Base-by-base conservation (phyloP, 2,329 filamentous ascomycete species). In the Penicillium sp. region DNA sequence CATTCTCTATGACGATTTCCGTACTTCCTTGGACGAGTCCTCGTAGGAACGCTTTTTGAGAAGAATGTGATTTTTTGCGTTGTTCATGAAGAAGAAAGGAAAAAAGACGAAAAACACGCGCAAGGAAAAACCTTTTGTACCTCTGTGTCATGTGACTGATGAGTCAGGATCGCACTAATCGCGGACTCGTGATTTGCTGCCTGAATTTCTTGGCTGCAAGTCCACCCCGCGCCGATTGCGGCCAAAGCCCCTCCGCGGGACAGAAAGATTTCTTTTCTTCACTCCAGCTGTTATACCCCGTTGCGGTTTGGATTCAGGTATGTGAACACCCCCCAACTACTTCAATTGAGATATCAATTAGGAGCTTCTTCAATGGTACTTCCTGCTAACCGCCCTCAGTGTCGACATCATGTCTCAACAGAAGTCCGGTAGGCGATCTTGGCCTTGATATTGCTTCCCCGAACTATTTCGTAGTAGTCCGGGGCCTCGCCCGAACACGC, bases 1-100 rank as follows among this genome's bases (percentile, higher is more conserved):
- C 79, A 80, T 80, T 79, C 77, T 75, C 71, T 76, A 75, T 73
- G 78, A 81, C 79, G 79, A 80, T 80, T 80, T 80, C 79, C 79
- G 70, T 78, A 72, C 76, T 75, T 82, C 79, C 81, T 81, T 72
- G 78, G 76, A 73, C 68, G 51, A 65, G 72, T 74, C 79, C 78
- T 78, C 76, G 74, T 71, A 75, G 78, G 80, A 82, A 81, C 78
- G 78, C 79, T 81, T 81, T 81, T 78, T 64, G 64, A 66, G 72
- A 69, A 78, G 79, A 80, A 81, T 77, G 77, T 78, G 62, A 52
- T 54, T 58, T 71, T 73, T 79, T 80, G 80, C 80, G 80, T 82
- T 82, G 79, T 81, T 82, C 78, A 79, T 78, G 71, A 65, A 70
- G 68, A 74, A 63, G 58, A 63, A 69, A 70, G 64, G 60, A 64